These are phyloP conservation scores for Cyclotella choctawhatcheeana DNA, from an alignment of 108 stramenopile genomes.

Conservation along the genomic window DNA sequence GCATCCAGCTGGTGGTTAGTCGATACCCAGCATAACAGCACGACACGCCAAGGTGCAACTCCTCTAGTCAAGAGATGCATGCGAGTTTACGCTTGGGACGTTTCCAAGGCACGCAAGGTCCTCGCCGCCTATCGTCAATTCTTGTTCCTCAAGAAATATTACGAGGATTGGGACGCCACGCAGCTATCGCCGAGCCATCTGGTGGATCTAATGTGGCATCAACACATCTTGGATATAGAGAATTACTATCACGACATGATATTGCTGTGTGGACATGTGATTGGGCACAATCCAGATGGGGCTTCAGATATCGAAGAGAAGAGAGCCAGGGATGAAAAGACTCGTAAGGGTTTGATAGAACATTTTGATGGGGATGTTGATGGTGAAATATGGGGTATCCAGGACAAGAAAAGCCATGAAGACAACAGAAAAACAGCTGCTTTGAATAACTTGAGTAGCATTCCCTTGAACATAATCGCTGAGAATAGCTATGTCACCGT, in stretches of 20 bases:
- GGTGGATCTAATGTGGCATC: conserved; percentile 79
- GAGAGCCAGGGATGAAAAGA: conserved; percentile 55
- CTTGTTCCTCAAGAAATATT: conserved; percentile 67
- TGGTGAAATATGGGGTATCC: conserved; percentile 69
- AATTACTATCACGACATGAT: conserved; percentile 73
- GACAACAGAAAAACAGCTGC: no score
- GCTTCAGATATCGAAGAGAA: conserved; percentile 48
- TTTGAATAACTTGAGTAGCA: no score
- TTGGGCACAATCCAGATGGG: conserved; percentile 70
- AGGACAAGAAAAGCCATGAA: no score
- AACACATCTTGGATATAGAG: conserved; percentile 65
- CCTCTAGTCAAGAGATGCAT: conserved; percentile 74
- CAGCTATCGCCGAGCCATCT: conserved; percentile 63
- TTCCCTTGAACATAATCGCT: no score
- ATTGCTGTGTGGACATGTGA: conserved; percentile 66
- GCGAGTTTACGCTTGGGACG: conserved; percentile 57
- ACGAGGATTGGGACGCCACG: conserved; percentile 70
- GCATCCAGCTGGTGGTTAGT: conserved; percentile 18
- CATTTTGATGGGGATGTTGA: conserved; percentile 65
- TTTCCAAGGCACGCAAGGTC: conserved; percentile 56
- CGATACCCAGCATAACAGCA: neutral
- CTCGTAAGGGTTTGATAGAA: conserved; percentile 56
- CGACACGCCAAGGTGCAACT: conserved; percentile 56
- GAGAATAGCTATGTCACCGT: no score
- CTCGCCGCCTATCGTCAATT: conserved; percentile 73